Percentiles rank a stretch among this genome's conserved stretches.
These are phyloP conservation scores for Carex sylvatica DNA, from an alignment of 202 grass and related monocot genomes.

Conservation along the genomic window DNA sequence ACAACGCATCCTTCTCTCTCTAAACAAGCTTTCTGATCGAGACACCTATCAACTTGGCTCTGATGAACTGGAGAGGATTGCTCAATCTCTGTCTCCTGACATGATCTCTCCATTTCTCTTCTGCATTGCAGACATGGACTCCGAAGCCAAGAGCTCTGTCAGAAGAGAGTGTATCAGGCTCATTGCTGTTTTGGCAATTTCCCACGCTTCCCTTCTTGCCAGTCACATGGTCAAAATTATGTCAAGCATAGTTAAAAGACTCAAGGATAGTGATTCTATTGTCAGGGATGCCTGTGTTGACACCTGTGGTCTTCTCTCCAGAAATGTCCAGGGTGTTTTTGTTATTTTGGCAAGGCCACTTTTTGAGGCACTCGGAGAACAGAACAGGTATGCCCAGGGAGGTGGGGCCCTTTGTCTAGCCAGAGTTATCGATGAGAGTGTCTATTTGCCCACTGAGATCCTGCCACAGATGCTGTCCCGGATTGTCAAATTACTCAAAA, in stretches of 20 bases:
- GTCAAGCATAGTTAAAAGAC: slow-evolving; percentile 55
- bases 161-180: slow-evolving; percentile 79
- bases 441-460: slow-evolving; percentile 58
- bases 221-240: slow-evolving; percentile 67
- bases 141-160: slow-evolving; percentile 76
- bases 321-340: slow-evolving; percentile 43
- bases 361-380: slow-evolving; percentile 88
- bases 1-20: slow-evolving; percentile 61
- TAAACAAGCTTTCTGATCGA: slow-evolving; percentile 83
- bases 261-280: slow-evolving; percentile 76
- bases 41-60: slow-evolving; percentile 87
- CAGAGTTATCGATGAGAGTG: slow-evolving; percentile 81
- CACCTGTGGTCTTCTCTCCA: slow-evolving; percentile 67
- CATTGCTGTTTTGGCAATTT: slow-evolving; percentile 56
- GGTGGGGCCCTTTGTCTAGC: slow-evolving; percentile 80
- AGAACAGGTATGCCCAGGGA: slow-evolving; percentile 77
- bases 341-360: slow-evolving; percentile 65
- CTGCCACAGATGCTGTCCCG: slow-evolving; percentile 75
- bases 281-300: slow-evolving; percentile 90
- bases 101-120: slow-evolving; percentile 80
- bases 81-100: slow-evolving; percentile 49
- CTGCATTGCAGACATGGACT: slow-evolving; percentile 70
- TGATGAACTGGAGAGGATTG: slow-evolving; percentile 55
- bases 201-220: slow-evolving; percentile 46
- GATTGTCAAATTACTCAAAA: slow-evolving; percentile 89